These are phyloP conservation scores for Fabrea salina DNA, from an alignment of 169 alveolate genomes.

Conservation along the genomic window DNA sequence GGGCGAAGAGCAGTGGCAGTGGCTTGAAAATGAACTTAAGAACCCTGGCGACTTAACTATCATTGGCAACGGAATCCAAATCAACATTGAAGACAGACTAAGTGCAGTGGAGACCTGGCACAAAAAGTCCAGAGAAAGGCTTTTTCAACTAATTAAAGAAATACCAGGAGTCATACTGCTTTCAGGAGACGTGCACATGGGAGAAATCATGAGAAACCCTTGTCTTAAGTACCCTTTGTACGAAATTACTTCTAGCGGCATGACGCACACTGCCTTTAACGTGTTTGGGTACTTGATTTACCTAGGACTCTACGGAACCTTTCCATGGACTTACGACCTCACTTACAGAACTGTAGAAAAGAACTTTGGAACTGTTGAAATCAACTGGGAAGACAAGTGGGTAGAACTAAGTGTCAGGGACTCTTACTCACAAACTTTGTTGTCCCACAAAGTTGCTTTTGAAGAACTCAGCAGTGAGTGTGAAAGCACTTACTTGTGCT, in stretches of 20 bases:
- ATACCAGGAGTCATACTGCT: slow-evolving; percentile 58
- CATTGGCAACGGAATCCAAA: slow-evolving; percentile 62
- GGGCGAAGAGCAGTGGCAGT: slow-evolving; percentile 64
- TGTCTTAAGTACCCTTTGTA: slow-evolving; percentile 29
- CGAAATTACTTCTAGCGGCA: slow-evolving; percentile 42
- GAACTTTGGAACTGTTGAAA: slow-evolving; percentile 11
- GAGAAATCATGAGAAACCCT: slow-evolving; percentile 49
- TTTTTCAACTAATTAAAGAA: slow-evolving; percentile 53
- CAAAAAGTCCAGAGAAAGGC: slow-evolving; percentile 45
- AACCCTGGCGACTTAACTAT: slow-evolving; percentile 53
- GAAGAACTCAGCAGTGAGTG: too few species aligned
- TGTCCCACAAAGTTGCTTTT: too few species aligned
- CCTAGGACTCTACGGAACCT: too few species aligned
- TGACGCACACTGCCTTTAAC: slow-evolving; percentile 35
- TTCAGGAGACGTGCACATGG: slow-evolving; percentile 73
- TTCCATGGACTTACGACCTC: too few species aligned
- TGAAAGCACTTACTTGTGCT: neutral
- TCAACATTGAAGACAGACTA: slow-evolving; percentile 61
- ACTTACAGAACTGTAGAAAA: neutral
- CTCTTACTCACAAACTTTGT: too few species aligned
- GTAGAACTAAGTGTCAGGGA: neutral
- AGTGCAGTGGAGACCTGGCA: slow-evolving; percentile 52
- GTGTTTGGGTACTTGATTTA: too few species aligned
- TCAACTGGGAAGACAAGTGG: neutral
- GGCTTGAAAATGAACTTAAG: slow-evolving; percentile 67